Evolutionary conservation across 1,284 basidiomycete genomes (phyloP), one percentile per base, ranked within the genome.

Genomic region (Sporisorium exsertum): DNA sequence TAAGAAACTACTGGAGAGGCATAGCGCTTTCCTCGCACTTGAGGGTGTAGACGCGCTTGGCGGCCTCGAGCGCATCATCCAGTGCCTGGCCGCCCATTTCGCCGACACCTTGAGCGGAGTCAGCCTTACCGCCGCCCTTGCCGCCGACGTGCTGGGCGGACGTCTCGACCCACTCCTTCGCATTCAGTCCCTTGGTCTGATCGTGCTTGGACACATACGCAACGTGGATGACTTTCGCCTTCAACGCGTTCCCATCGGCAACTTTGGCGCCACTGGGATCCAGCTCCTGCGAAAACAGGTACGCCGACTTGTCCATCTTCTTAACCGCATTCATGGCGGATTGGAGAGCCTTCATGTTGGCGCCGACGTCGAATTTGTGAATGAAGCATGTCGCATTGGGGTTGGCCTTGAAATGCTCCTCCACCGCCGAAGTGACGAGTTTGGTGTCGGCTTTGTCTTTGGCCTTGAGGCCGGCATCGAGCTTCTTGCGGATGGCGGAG

Each of bases 401-500:
- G 83, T 95, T 91, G 61, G 91, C 90, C 77, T 90, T 95, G 87
- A 91, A 92, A 64, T 90, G 87, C 46, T 89, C 87, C 46, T 95
- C 87, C 59, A 88, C 87, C 18, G 94, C 93, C 43, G 92, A 86
- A 45, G 92, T 91, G 64, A 95, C 94, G 78, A 90, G 88, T 87
- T 95, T 98, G 84, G 91, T 92, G 49, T 91, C 89, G 33, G 90
- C 89, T 33, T 91, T 89, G 80, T 94, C 91, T 81, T 89, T 91
- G 74, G 94, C 94, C 87, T 95, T 97, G 71, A 89, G 88, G 78
- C 92, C 90, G 79, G 95, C 94, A 75, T 94, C 93, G 78, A 96
- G 92, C 29, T 91, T 90, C 86, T 95, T 94, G 53, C 93, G 91
- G 50, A 93, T 89, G 32, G 87, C 87, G 16, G 88, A 88, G 61